Evolutionary conservation across 345 rosid genomes (phyloP).

Genomic region (Schrenkiella parvula): DNA sequence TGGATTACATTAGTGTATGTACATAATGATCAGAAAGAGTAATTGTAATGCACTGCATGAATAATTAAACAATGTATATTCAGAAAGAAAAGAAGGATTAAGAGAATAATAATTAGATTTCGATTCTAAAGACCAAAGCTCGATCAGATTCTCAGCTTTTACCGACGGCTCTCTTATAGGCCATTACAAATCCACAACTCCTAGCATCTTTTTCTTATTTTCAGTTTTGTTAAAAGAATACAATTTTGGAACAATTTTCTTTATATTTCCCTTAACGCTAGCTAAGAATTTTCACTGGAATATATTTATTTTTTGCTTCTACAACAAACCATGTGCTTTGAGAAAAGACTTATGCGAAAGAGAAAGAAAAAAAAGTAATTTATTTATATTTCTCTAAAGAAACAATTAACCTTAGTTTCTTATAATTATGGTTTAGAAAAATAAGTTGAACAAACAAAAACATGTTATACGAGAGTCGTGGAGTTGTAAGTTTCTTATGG

Average conservation of each 20-base stretch:
- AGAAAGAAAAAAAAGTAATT: background rate
- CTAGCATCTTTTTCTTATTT: constrained; percentile 18
- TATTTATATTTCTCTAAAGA: background rate
- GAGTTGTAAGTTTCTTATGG: constrained; percentile 3
- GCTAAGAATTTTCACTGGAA: background rate
- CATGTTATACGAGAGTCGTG: background rate
- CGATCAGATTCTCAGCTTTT: constrained; percentile 54
- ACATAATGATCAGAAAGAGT: background rate
- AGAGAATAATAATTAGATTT: constrained; percentile 62
- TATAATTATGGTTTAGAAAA: background rate
- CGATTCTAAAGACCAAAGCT: constrained; percentile 55
- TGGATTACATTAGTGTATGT: background rate
- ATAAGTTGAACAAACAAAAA: constrained; percentile 6
- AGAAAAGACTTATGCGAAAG: background rate
- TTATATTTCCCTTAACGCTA: background rate
- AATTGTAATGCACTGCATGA: background rate
- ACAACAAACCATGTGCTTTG: background rate
- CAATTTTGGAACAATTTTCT: background rate
- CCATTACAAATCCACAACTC: constrained; percentile 33
- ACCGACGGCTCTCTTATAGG: constrained; percentile 45
- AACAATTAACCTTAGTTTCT: background rate
- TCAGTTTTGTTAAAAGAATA: background rate
- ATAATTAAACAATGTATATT: constrained; percentile 29
- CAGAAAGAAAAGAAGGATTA: constrained; percentile 26
- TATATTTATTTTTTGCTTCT: background rate